phyloP scores from a whole-genome alignment of 129 eudicot species.

The Chrysanthemum seticuspe region DNA sequence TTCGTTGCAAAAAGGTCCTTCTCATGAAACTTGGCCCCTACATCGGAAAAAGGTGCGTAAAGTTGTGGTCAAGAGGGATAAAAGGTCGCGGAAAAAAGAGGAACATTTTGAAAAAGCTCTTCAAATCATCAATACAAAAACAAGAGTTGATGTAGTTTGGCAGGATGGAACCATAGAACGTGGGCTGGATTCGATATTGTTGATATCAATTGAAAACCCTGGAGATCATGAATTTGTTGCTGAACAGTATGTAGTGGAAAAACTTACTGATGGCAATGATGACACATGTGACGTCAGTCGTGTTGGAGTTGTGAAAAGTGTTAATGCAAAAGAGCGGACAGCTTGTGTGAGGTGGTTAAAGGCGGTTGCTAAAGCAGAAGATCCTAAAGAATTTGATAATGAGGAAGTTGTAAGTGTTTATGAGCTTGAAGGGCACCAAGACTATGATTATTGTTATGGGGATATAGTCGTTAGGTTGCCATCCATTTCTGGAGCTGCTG shows the following conservation, averaged over 20 bases:
- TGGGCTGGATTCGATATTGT: slow-evolving; percentile 54
- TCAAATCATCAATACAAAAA: slow-evolving; percentile 61
- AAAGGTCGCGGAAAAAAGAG: slow-evolving; percentile 69
- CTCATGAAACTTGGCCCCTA: slow-evolving; percentile 70
- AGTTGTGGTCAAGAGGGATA: slow-evolving; percentile 74
- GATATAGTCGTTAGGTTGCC: slow-evolving; percentile 94
- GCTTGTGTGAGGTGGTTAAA: slow-evolving; percentile 95
- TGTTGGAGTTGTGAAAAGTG: slow-evolving; percentile 94
- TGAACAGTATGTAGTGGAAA: slow-evolving; percentile 94
- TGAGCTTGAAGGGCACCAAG: slow-evolving; percentile 98
- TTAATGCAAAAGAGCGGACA: slow-evolving; percentile 90
- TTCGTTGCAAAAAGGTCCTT: slow-evolving; percentile 57
- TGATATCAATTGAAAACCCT: slow-evolving; percentile 90
- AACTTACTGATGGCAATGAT: slow-evolving; percentile 63
- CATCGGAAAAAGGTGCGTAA: slow-evolving; percentile 87
- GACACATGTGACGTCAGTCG: slow-evolving; percentile 52
- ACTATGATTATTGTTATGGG: slow-evolving; percentile 97
- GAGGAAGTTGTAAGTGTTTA: slow-evolving; percentile 96
- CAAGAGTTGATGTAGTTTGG: slow-evolving; percentile 95
- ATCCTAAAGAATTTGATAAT: slow-evolving; percentile 80
- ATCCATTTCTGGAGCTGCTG: slow-evolving; percentile 40
- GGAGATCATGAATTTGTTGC: slow-evolving; percentile 98
- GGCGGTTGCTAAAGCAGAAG: slow-evolving; percentile 76
- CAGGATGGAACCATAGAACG: slow-evolving; percentile 76
- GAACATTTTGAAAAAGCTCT: slow-evolving; percentile 79